Conservation (phyloP, 371 early-diverging fungal species). For the Mucor irregularis region DNA sequence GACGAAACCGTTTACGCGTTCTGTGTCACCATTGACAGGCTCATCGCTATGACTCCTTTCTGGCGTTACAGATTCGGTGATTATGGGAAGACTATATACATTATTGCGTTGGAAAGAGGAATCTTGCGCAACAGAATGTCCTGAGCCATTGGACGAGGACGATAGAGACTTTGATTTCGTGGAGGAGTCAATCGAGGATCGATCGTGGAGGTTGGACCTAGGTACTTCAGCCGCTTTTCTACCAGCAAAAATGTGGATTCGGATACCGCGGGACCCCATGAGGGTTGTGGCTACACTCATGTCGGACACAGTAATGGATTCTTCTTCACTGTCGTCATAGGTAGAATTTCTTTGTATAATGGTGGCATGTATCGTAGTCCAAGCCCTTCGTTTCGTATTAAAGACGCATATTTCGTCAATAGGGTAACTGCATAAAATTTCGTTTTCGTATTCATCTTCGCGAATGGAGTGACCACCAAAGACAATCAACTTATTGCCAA, state of each 20-base stretch:
- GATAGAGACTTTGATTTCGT: neutral
- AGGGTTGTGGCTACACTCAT: constrained; percentile 15
- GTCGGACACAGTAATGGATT: constrained; percentile 16
- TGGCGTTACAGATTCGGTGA: neutral
- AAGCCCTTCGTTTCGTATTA: constrained; percentile 8
- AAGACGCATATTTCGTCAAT: constrained; percentile 24
- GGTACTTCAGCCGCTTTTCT: constrained; percentile 16
- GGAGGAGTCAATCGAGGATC: no score
- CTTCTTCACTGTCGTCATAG: neutral
- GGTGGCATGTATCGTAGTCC: constrained; percentile 11
- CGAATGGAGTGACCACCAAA: constrained; percentile 39
- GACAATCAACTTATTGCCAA: constrained; percentile 24
- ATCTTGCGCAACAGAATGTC: no score
- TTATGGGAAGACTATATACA: neutral
- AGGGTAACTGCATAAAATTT: constrained; percentile 24
- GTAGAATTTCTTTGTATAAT: no score
- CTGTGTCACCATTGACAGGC: no score
- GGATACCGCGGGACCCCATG: constrained; percentile 1
- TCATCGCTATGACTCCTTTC: neutral
- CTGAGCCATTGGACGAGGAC: neutral
- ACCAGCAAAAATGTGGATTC: constrained; percentile 16
- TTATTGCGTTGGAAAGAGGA: neutral
- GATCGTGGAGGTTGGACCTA: neutral
- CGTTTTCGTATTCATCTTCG: constrained; percentile 30
- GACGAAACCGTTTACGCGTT: no score